Conservation (phyloP, 176 grass and related monocot genomes). For the Eragrostis nindensis region DNA sequence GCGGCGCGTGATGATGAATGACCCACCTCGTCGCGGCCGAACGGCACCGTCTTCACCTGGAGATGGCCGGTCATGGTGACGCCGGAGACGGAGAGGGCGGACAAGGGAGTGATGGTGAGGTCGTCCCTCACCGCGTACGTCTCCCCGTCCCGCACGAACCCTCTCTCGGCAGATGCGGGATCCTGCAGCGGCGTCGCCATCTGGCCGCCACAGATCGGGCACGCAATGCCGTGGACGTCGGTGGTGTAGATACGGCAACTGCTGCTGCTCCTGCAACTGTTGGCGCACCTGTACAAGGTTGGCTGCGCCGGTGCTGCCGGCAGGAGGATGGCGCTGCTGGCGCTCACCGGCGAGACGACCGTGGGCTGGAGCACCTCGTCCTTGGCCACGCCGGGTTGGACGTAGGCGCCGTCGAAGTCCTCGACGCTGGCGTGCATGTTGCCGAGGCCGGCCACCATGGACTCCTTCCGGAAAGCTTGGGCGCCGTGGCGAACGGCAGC, state of each 20-base stretch:
- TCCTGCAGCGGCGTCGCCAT: not conserved
- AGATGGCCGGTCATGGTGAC: conserved; percentile 17
- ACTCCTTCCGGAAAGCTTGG: not conserved
- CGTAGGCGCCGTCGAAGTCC: conserved; percentile 2
- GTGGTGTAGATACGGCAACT: not conserved
- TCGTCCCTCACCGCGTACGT: conserved; percentile 42
- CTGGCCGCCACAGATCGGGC: not conserved
- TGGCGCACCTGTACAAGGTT: not conserved
- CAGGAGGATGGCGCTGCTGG: not conserved
- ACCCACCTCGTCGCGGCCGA: conserved; percentile 29
- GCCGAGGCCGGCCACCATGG: conserved; percentile 19
- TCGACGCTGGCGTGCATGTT: conserved; percentile 25
- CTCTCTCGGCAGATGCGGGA: not conserved
- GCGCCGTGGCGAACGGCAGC: not conserved
- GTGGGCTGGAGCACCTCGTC: conserved; percentile 9
- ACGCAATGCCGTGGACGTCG: not conserved
- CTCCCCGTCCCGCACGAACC: conserved; percentile 38
- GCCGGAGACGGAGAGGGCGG: conserved; percentile 31
- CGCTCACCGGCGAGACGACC: not conserved
- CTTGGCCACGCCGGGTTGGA: not conserved
- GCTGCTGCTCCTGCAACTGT: fast-evolving
- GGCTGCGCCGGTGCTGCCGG: not conserved
- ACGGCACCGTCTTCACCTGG: conserved; percentile 23
- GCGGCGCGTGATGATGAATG: too few species aligned
- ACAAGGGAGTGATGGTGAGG: conserved; percentile 33